Evolutionary conservation across 148 eudicot species (phyloP).

Genomic region (Cornus kousa): DNA sequence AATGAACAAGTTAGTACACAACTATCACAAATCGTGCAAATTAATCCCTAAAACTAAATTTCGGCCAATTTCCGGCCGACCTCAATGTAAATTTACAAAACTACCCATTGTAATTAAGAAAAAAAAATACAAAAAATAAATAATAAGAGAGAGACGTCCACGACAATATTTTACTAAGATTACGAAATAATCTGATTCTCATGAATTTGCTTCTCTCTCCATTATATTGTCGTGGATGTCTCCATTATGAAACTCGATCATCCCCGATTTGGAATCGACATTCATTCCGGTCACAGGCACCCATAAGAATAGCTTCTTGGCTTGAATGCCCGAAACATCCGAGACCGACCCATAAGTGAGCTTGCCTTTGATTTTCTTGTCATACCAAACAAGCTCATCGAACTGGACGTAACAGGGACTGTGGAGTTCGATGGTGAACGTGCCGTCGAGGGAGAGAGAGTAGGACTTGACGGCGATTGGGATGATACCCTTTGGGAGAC

Average conservation of each 20-base stretch:
- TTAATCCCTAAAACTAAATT: too few relatives aligned
- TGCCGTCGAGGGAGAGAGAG: conserved; percentile 48
- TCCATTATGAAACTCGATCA: conserved; percentile 61
- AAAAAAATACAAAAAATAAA: too few relatives aligned
- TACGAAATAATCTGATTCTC: too few relatives aligned
- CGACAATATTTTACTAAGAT: too few relatives aligned
- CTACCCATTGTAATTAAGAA: too few relatives aligned
- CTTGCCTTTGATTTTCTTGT: conserved; percentile 45
- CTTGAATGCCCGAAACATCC: conserved; percentile 73
- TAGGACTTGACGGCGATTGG: conserved; percentile 64
- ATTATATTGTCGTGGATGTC: too few relatives aligned
- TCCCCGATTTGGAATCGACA: conserved; percentile 34
- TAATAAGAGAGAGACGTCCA: too few relatives aligned
- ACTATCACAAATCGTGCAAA: too few relatives aligned
- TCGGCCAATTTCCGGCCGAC: too few relatives aligned
- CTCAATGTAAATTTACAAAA: too few relatives aligned
- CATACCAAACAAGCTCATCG: conserved; percentile 66
- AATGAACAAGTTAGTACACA: too few relatives aligned
- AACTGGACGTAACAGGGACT: conserved; percentile 65
- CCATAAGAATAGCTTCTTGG: conserved; percentile 71
- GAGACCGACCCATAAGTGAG: conserved; percentile 50
- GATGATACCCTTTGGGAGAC: conserved; percentile 67
- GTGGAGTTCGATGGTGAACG: conserved; percentile 42
- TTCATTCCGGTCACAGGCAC: conserved; percentile 59
- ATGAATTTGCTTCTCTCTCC: too few relatives aligned